Conservation (phyloP, 2,329 filamentous ascomycete genomes). For the Fusarium tuaranense region DNA sequence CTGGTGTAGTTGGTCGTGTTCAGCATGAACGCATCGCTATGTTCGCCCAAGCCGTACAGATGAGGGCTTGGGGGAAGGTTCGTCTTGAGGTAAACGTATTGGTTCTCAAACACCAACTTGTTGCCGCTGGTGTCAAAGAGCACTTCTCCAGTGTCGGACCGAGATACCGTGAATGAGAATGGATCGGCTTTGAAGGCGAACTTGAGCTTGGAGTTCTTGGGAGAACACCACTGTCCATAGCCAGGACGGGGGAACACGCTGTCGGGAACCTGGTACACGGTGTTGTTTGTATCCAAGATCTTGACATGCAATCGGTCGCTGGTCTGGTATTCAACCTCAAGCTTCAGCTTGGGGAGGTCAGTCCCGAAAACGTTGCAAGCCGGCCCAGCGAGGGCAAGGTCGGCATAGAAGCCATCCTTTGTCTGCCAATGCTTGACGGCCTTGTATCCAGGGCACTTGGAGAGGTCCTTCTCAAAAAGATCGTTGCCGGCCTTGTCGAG, state of each 20-base stretch:
- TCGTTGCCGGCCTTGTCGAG: constrained; percentile 33
- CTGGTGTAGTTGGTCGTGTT: constrained; percentile 71
- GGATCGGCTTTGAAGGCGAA: constrained; percentile 61
- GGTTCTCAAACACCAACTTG: constrained; percentile 78
- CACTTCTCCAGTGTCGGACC: constrained; percentile 56
- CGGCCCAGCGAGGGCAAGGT: constrained; percentile 75
- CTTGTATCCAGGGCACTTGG: constrained; percentile 73
- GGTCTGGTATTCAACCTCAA: constrained; percentile 66
- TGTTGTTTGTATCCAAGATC: constrained; percentile 76
- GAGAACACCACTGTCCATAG: constrained; percentile 35
- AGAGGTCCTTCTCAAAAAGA: constrained; percentile 37
- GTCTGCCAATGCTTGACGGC: constrained; percentile 70
- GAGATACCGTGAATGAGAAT: constrained; percentile 74
- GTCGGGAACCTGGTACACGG: constrained; percentile 81
- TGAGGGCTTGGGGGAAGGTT: constrained; percentile 75
- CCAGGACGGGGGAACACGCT: constrained; percentile 70
- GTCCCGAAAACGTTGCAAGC: constrained; percentile 84
- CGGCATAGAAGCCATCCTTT: constrained; percentile 71
- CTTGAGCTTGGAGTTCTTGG: constrained; percentile 57
- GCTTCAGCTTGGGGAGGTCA: constrained; percentile 74
- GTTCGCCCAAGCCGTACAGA: constrained; percentile 84
- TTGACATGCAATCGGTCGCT: constrained; percentile 75
- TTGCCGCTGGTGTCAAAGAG: constrained; percentile 79
- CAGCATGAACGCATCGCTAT: constrained; percentile 77
- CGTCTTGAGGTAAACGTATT: constrained; percentile 81